Percentiles rank a stretch among this genome's conserved stretches.
These are phyloP conservation scores for Aspergillus fischeri DNA, from an alignment of 2,329 filamentous ascomycete species.

Conservation along the genomic window DNA sequence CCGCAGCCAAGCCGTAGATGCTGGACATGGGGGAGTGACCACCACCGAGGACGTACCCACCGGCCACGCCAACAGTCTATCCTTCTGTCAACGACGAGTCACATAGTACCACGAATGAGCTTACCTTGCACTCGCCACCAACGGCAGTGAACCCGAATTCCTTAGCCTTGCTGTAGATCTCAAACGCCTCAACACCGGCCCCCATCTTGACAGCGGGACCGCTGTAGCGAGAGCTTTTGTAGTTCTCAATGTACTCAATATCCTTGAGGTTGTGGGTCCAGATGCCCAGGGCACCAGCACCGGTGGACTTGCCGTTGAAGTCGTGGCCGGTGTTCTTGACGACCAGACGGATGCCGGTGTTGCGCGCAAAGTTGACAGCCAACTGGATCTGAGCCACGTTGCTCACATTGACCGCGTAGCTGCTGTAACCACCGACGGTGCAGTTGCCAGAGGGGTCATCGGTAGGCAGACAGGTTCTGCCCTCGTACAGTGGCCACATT, in stretches of 20 bases:
- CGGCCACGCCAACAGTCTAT: conserved; percentile 53
- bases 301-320: conserved; percentile 46
- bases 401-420: conserved; percentile 35
- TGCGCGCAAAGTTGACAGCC: conserved; percentile 25
- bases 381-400: conserved; percentile 32
- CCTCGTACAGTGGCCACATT: conserved; percentile 28
- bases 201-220: conserved; percentile 53
- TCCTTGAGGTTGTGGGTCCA: conserved; percentile 50
- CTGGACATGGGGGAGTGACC: conserved; percentile 55
- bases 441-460: conserved; percentile 22
- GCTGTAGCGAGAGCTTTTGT: conserved; percentile 39
- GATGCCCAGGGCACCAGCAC: conserved; percentile 45
- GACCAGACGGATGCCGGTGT: conserved; percentile 31
- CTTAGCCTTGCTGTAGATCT: conserved; percentile 46
- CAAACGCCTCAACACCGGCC: conserved; percentile 50
- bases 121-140: conserved; percentile 40
- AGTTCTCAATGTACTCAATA: conserved; percentile 39
- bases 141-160: conserved; percentile 48
- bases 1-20: conserved; percentile 49
- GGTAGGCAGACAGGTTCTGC: conserved; percentile 23
- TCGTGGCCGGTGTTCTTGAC: conserved; percentile 48
- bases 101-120: conserved; percentile 25
- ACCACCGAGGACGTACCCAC: conserved; percentile 59
- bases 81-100: too few relatives aligned
- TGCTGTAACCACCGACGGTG: conserved; percentile 28